A percentile compares a stretch with the other conserved stretches of the same genome.
phyloP scores from a whole-genome alignment of 495 filamentous ascomycete genomes.

The Talaromyces trachyspermus region DNA sequence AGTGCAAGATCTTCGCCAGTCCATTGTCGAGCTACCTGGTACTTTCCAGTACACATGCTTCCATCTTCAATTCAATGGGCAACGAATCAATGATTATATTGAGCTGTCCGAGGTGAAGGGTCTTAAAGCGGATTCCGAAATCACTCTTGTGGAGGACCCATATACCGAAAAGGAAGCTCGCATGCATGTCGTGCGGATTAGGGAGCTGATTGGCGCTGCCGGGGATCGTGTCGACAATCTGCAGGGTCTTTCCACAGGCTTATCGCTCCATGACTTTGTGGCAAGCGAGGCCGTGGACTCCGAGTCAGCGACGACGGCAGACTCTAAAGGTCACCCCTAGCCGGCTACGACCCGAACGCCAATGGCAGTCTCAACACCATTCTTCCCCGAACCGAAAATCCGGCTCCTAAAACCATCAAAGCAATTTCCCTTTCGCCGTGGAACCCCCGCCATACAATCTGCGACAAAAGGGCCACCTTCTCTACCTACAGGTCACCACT shows the following conservation, averaged over 20 bases:
- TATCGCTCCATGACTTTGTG: constrained; percentile 78
- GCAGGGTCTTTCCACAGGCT: constrained; percentile 80
- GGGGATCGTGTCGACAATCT: constrained; percentile 81
- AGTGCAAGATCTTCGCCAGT: constrained; percentile 94
- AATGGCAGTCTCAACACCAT: constrained; percentile 60
- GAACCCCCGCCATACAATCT: constrained; percentile 95
- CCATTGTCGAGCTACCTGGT: constrained; percentile 86
- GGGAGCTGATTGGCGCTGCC: constrained; percentile 88
- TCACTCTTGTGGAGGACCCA: constrained; percentile 83
- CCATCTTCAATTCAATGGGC: constrained; percentile 81
- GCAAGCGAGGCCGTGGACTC: constrained; percentile 37
- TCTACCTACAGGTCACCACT: constrained; percentile 83
- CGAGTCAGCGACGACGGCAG: constrained; percentile 28
- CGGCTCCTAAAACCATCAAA: constrained; percentile 82
- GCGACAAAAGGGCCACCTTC: constrained; percentile 82
- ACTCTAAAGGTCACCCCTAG: constrained; percentile 45
- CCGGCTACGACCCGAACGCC: constrained; percentile 69
- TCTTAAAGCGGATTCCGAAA: constrained; percentile 62
- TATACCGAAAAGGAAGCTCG: constrained; percentile 98
- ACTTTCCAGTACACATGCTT: constrained; percentile 98
- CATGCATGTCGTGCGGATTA: constrained; percentile 81
- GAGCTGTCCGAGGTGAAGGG: constrained; percentile 88
- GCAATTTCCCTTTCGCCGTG: constrained; percentile 80
- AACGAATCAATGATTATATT: constrained; percentile 88
- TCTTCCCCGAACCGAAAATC: constrained; percentile 53